These are phyloP conservation scores for Daldinia childiae DNA, from an alignment of 495 filamentous ascomycete genomes.

Conservation along the genomic window DNA sequence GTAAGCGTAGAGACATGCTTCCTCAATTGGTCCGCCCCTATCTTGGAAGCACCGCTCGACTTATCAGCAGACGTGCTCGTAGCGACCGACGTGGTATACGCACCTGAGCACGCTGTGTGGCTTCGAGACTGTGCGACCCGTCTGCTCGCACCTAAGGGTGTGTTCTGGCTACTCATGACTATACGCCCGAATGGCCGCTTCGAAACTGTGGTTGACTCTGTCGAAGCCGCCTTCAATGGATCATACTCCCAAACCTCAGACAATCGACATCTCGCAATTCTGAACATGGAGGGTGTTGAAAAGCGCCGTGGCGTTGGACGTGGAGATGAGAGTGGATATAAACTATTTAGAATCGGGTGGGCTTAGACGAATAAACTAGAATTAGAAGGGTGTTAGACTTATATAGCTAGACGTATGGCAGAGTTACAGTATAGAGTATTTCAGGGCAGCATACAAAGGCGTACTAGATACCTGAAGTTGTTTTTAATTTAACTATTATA, in stretches of 20 bases:
- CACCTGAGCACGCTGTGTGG: slow-evolving; percentile 47
- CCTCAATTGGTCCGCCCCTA: slow-evolving; percentile 49
- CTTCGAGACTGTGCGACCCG: slow-evolving; percentile 49
- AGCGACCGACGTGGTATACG: slow-evolving; percentile 53
- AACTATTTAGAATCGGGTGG: slow-evolving; percentile 50
- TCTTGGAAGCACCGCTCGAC: slow-evolving; percentile 45
- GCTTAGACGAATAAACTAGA: slow-evolving; percentile 21
- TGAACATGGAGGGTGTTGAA: slow-evolving; percentile 44
- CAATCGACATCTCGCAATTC: slow-evolving; percentile 42
- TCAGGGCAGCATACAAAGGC: neutral
- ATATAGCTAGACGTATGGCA: neutral
- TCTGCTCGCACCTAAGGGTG: slow-evolving; percentile 45
- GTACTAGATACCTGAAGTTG: neutral
- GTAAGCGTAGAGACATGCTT: slow-evolving; percentile 36
- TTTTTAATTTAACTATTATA: too few relatives aligned
- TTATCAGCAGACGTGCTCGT: slow-evolving; percentile 46
- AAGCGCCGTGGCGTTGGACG: slow-evolving; percentile 49
- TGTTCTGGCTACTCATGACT: slow-evolving; percentile 53
- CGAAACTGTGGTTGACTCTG: slow-evolving; percentile 46
- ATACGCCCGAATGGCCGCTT: slow-evolving; percentile 52
- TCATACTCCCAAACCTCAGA: slow-evolving; percentile 12
- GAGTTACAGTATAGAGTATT: slow-evolving; percentile 8
- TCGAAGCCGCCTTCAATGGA: slow-evolving; percentile 46
- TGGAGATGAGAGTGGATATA: slow-evolving; percentile 53
- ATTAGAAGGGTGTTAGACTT: neutral